These are phyloP conservation scores for Lentinula sp. DNA, from an alignment of 768 basidiomycete genomes.

Conservation along the genomic window DNA sequence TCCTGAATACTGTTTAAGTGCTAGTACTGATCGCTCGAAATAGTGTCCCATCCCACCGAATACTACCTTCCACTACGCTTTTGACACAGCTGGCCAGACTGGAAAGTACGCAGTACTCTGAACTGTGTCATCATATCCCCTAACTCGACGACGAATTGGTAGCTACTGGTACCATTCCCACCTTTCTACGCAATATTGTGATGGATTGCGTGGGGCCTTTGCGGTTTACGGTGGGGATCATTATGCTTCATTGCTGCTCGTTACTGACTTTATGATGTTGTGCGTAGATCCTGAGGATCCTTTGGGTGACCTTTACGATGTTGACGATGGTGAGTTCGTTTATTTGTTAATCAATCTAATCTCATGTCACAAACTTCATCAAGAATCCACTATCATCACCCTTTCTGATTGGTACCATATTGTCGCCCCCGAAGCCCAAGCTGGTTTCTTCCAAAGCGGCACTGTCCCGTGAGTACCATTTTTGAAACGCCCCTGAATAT, in stretches of 20 bases:
- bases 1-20: not conserved
- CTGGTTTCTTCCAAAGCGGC: not conserved
- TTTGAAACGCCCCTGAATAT: not conserved
- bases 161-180: conserved; percentile 25
- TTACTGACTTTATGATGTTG: not conserved
- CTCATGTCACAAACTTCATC: not conserved
- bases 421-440: conserved; percentile 2
- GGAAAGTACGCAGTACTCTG: conserved; percentile 21
- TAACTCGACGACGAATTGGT: not conserved
- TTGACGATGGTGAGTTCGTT: conserved; percentile 23
- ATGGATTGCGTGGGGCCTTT: conserved; percentile 31
- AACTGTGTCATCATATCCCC: not conserved
- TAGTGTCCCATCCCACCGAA: conserved; percentile 24
- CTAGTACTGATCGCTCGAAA: not conserved
- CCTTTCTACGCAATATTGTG: conserved; percentile 41
- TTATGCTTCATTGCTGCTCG: not conserved
- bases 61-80: conserved; percentile 22
- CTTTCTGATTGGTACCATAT: conserved; percentile 30
- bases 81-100: conserved; percentile 18
- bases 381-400: conserved; percentile 29
- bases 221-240: conserved; percentile 21
- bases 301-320: conserved; percentile 21
- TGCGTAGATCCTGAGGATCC: conserved; percentile 27
- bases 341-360: not conserved
- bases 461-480: conserved; percentile 3